phyloP scores from a whole-genome alignment of 257 asterid species.

The Ballota nigra region DNA sequence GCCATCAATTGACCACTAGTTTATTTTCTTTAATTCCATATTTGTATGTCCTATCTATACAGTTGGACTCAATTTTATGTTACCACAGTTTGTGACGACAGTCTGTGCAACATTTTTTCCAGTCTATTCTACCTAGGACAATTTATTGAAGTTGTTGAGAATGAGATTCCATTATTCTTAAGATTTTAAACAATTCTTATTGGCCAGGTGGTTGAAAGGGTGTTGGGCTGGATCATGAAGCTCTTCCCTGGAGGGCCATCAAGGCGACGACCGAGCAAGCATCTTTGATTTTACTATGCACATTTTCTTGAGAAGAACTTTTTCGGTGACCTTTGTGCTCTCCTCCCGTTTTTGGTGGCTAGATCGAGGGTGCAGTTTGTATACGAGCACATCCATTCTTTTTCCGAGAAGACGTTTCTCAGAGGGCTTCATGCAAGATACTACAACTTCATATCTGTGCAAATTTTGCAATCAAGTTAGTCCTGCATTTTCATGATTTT shows the following conservation, averaged over 20 bases:
- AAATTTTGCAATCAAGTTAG: constrained; percentile 24
- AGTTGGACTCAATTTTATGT: background rate
- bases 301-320: constrained; percentile 13
- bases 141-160: background rate
- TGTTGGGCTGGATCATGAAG: constrained; percentile 96
- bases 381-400: constrained; percentile 44
- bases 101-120: background rate
- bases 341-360: constrained; percentile 39
- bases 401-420: constrained; percentile 28
- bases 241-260: constrained; percentile 98
- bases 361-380: constrained; percentile 46
- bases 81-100: background rate
- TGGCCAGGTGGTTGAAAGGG: constrained; percentile 90
- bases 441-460: constrained; percentile 5
- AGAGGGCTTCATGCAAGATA: constrained; percentile 10
- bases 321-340: constrained; percentile 33
- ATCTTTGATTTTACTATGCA: constrained; percentile 39
- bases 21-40: too few species aligned
- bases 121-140: background rate
- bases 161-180: background rate
- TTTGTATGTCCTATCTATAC: background rate
- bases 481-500: constrained; percentile 2
- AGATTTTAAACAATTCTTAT: background rate
- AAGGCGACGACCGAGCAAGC: constrained; percentile 72
- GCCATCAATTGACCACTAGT: background rate